Percentiles rank a stretch among this genome's conserved stretches.
Evolutionary conservation across 306 rosid genomes (phyloP).

Genomic region (Vigna nakashimae): DNA sequence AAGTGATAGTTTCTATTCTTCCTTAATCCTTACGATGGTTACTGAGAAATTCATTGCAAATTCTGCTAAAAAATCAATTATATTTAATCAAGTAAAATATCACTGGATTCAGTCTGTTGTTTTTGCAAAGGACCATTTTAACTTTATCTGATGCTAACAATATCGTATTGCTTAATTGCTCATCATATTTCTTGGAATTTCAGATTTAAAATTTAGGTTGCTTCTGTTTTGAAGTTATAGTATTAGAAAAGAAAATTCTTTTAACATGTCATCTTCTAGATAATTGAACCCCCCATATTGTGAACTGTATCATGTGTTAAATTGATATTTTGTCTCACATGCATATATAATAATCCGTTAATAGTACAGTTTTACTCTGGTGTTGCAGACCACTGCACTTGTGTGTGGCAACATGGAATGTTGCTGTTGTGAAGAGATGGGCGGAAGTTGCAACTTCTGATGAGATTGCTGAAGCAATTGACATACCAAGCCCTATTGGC

Average conservation of each 20-base stretch:
- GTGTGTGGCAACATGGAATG: constrained; percentile 96
- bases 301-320: constrained; percentile 27
- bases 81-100: constrained; percentile 12
- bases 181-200: constrained; percentile 24
- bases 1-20: not conserved
- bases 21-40: constrained; percentile 3
- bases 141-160: constrained; percentile 31
- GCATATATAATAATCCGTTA: constrained; percentile 28
- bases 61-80: constrained; percentile 22
- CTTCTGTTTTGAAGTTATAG: constrained; percentile 9
- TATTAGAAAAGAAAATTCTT: constrained; percentile 6
- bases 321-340: constrained; percentile 14
- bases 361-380: constrained; percentile 41
- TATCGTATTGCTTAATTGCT: constrained; percentile 12
- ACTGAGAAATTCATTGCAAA: not conserved
- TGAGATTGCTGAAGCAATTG: constrained; percentile 89
- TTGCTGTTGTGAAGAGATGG: constrained; percentile 94
- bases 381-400: constrained; percentile 88
- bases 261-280: constrained; percentile 25
- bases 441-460: constrained; percentile 83
- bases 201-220: constrained; percentile 7
- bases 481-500: constrained; percentile 80
- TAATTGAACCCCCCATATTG: constrained; percentile 21
- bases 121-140: constrained; percentile 18
- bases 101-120: not conserved